Conservation (phyloP, 345 rosid species). For the Erucastrum elatum region DNA sequence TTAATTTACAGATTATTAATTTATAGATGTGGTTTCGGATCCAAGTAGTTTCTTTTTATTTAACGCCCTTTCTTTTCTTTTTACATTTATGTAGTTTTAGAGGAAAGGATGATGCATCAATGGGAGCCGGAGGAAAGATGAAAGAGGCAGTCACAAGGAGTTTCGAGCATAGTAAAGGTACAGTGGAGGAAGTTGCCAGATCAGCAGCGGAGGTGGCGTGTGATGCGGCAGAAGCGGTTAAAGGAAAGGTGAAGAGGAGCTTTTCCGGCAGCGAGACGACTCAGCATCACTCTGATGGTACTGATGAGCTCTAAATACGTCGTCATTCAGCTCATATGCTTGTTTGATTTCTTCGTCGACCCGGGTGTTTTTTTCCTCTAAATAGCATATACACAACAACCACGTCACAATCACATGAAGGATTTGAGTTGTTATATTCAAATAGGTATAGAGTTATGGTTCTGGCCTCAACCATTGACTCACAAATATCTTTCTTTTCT, state of each 20-base stretch:
- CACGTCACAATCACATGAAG: not conserved
- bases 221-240: slow-evolving; percentile 24
- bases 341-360: not conserved
- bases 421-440: not conserved
- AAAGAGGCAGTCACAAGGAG: slow-evolving; percentile 38
- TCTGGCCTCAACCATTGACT: not conserved
- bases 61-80: not conserved
- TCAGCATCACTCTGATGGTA: not conserved
- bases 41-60: not conserved
- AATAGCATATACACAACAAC: not conserved
- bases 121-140: slow-evolving; percentile 33
- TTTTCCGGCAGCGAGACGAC: slow-evolving; percentile 5
- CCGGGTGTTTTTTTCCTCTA: not conserved
- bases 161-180: slow-evolving; percentile 34
- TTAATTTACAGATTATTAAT: too few species aligned
- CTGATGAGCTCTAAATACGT: slow-evolving; percentile 18
- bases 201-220: slow-evolving; percentile 36
- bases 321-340: not conserved
- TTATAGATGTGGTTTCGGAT: not conserved
- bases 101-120: slow-evolving; percentile 20
- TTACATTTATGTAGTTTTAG: slow-evolving; percentile 24
- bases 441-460: not conserved
- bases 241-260: slow-evolving; percentile 27
- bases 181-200: slow-evolving; percentile 42
- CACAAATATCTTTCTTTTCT: not conserved